Evolutionary conservation across 192 early-diverging fungal genomes (phyloP), one percentile per base, ranked within the genome.

Genomic region (Pilaira anomala): DNA sequence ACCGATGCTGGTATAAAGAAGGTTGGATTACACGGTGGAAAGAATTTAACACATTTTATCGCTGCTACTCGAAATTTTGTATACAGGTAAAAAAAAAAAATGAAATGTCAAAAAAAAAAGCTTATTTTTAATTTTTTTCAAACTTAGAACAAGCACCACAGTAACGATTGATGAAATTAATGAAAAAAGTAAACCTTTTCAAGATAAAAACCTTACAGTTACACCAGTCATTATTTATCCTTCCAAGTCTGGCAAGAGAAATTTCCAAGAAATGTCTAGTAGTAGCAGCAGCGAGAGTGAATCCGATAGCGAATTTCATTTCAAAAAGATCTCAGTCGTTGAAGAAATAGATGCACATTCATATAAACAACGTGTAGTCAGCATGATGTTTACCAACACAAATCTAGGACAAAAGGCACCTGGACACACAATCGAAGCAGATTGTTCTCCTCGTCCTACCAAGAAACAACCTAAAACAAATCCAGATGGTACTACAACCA

Each of bases 61-160:
- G 86, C 85, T 8, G 82, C 89, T 5, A 87, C 88, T 4, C 79
- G 93, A 30, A 83, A 86, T 62, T 96, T 95, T 73, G 79, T 98
- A 22, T 68, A 82, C 73, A 77, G 90, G 77, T 80, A 60, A 62
- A 16, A 26, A 58, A 62, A 62, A 60, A 30, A 7, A 45, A 2
- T 12, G 12, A 25, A 22, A 16, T 26, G 3, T 28, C 8, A 21
- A 21, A 21, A 14, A 57, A 16, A 16, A 42, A 57, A 36, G 14
- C 52, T 28, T 29, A 29, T 6, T 22, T 19, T 41, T 22, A 19
- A 41, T 3, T 52, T 28, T 22, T 1, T 3, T 0, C 25, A 46
- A 46, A 45, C 3, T 24, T 45, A 66, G 65, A 49, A 66, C 65
- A 11, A 48, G 44, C 24, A 66, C 55, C 16, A 50, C 42, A 24